These are phyloP conservation scores for Biscutella auriculata DNA, from an alignment of 441 rosid genomes.

Conservation along the genomic window DNA sequence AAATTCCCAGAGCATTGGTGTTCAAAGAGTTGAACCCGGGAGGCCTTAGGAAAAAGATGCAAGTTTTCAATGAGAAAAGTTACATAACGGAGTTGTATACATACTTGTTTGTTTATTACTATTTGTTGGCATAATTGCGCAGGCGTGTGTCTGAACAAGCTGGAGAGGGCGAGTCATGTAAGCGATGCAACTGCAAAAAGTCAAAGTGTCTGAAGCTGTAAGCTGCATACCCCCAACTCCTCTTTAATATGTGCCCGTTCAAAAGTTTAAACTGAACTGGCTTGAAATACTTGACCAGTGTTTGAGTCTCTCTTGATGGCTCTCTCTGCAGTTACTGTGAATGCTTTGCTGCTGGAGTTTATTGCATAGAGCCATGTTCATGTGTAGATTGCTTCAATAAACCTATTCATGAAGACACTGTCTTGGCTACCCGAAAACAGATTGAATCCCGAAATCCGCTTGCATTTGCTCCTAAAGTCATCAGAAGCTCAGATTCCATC, in stretches of 20 bases:
- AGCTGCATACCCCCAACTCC: constrained; percentile 19
- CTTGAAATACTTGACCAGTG: background rate
- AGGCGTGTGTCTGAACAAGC: constrained; percentile 56
- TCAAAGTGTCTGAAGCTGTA: constrained; percentile 98
- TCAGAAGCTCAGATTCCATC: constrained; percentile 45
- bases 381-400: constrained; percentile 94
- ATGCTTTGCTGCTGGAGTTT: constrained; percentile 98
- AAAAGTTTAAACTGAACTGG: background rate
- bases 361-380: constrained; percentile 91
- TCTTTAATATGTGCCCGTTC: background rate
- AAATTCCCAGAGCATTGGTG: constrained; percentile 21
- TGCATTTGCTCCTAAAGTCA: constrained; percentile 98
- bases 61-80: constrained; percentile 30
- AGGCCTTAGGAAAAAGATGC: constrained; percentile 73
- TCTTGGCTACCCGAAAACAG: constrained; percentile 91
- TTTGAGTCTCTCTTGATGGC: background rate
- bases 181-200: constrained; percentile 97
- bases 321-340: constrained; percentile 72
- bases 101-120: background rate
- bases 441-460: constrained; percentile 93
- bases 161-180: constrained; percentile 71
- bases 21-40: constrained; percentile 44
- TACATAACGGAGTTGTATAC: constrained; percentile 19
- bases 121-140: constrained; percentile 49
- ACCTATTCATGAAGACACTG: constrained; percentile 85